Base-by-base conservation (phyloP, 208 protist species). In the Zelonia costaricensis region DNA sequence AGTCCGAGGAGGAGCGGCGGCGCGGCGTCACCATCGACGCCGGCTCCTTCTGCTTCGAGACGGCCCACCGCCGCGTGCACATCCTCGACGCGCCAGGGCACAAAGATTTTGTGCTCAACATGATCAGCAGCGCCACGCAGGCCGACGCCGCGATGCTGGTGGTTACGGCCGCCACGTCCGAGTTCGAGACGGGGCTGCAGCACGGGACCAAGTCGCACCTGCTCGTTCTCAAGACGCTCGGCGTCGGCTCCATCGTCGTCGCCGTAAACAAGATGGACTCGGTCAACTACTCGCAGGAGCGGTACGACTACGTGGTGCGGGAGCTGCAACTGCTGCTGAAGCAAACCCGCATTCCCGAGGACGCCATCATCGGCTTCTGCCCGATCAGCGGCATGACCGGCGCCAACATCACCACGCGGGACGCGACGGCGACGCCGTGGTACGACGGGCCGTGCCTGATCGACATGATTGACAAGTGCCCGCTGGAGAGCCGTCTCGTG, bases 211-310 rank as follows among this genome's bases (percentile, higher is more conserved):
- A 92, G 56, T 98, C 99, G 61, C 98, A 99, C 74, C 89, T 98
- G 22, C 62, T 99, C 42, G 80, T 99, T 4, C 93, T 98, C 33
- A 99, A 99, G 64, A 99, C 97, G 16, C 79, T 99, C n/a, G 98
- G 98, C 51, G 90, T 99, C 13, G 91, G 94, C n/a, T 76, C 84
- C 22, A 83, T 99, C 20, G 80, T 99, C 18, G 94, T 99, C 8
- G 91, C 89, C n/a, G 88, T 99, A 65, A 99, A 99, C 89, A 99
- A 99, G 85, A 99, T 99, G 98, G 98, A 99, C 85, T 86, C 89
- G 23, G 97, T 99, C 3, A 62, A 76, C 25, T 98, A 91, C 88
- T 74, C 74, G 8, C 61, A 97, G 70, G 94, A 96, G 23, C 66
- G 94, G 38, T 99, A 95, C 69, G 80, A 98, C 56, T 85, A 97